A percentile compares a stretch with the other conserved stretches of the same genome.
Evolutionary conservation across 805 yeast genomes (phyloP).

Genomic region (Kluyveromyces wickerhamii): DNA sequence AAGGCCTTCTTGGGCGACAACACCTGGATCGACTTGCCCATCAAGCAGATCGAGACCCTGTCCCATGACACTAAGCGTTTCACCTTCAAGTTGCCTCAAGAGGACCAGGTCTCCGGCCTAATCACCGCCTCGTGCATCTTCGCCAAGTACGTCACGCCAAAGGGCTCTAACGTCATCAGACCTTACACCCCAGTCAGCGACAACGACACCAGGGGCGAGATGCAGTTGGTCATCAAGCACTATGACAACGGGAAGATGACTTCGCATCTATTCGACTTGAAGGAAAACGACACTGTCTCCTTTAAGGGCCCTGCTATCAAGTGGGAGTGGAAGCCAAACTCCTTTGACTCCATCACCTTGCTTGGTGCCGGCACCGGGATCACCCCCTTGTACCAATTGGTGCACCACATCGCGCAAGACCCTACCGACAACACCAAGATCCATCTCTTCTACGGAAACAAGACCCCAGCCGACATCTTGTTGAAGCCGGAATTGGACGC

Average conservation of each 20-base stretch:
- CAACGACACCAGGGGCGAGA: constrained; percentile 56
- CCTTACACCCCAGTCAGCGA: constrained; percentile 85
- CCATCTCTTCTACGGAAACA: constrained; percentile 70
- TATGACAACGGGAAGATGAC: constrained; percentile 84
- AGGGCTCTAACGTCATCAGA: constrained; percentile 82
- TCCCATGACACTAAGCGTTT: constrained; percentile 61
- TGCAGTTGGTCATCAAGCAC: constrained; percentile 76
- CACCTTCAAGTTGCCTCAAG: constrained; percentile 58
- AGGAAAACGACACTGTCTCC: constrained; percentile 71
- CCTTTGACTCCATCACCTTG: constrained; percentile 68
- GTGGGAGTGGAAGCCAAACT: constrained; percentile 86
- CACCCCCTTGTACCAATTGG: constrained; percentile 87
- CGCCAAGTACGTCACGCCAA: constrained; percentile 73
- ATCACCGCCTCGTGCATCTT: constrained; percentile 70
- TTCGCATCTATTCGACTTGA: constrained; percentile 58
- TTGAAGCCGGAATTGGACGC: constrained; percentile 70
- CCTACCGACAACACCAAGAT: constrained; percentile 88
- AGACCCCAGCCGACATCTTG: constrained; percentile 71
- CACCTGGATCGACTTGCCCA: constrained; percentile 65
- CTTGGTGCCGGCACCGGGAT: constrained; percentile 97
- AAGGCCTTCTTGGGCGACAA: constrained; percentile 53
- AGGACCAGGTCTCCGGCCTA: constrained; percentile 68
- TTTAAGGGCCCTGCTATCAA: constrained; percentile 92
- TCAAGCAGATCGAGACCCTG: constrained; percentile 35
- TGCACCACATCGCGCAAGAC: constrained; percentile 66